These are phyloP conservation scores for Tephrocybe sp. DNA, from an alignment of 768 basidiomycete genomes.

Conservation along the genomic window DNA sequence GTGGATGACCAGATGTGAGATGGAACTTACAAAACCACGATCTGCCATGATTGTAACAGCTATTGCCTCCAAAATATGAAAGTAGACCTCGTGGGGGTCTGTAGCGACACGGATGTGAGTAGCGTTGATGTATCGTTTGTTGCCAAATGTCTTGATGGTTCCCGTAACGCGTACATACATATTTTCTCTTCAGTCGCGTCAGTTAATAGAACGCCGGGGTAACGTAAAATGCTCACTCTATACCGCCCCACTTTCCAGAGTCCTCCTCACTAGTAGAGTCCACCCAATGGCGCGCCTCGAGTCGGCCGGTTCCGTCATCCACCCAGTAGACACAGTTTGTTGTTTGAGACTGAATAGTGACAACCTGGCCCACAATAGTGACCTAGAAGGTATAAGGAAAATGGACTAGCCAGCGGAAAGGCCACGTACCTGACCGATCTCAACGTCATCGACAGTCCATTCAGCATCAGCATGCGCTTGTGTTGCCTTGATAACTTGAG, in stretches of 20 bases:
- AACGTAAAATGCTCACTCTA: slow-evolving; percentile 36
- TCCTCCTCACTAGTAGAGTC: slow-evolving; percentile 64
- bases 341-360: slow-evolving; percentile 63
- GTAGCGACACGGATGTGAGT: slow-evolving; percentile 66
- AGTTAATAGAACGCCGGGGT: not conserved
- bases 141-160: slow-evolving; percentile 75
- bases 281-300: slow-evolving; percentile 83
- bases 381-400: slow-evolving; percentile 42
- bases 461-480: slow-evolving; percentile 89
- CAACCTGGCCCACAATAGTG: slow-evolving; percentile 73
- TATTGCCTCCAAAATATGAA: slow-evolving; percentile 79
- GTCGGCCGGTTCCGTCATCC: slow-evolving; percentile 83
- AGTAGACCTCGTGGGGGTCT: slow-evolving; percentile 78
- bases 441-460: slow-evolving; percentile 78
- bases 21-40: slow-evolving; percentile 60
- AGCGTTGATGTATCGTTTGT: slow-evolving; percentile 81
- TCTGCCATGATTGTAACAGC: slow-evolving; percentile 65
- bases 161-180: slow-evolving; percentile 82
- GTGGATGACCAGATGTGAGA: too few species aligned
- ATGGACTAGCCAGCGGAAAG: not conserved
- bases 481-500: slow-evolving; percentile 72
- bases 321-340: slow-evolving; percentile 82
- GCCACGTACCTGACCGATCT: slow-evolving; percentile 71
- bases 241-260: slow-evolving; percentile 44
- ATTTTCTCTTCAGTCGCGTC: slow-evolving; percentile 52